phyloP scores from a whole-genome alignment of 2,329 filamentous ascomycete genomes.

The Berkeleyomyces rouxiae region DNA sequence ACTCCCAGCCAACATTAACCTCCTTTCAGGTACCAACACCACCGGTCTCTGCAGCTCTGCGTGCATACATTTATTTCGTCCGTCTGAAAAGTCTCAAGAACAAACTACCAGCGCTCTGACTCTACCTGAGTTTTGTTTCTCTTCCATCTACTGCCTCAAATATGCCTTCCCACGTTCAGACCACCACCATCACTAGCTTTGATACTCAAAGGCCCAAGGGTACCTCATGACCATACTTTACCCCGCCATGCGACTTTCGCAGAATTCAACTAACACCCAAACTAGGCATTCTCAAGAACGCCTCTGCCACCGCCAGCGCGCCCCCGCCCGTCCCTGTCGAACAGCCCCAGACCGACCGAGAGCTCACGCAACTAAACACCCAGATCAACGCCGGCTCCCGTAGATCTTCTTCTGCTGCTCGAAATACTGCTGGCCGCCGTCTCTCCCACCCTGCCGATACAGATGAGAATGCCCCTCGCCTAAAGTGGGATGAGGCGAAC shows the following conservation, averaged over 20 bases:
- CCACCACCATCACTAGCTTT: constrained; percentile 18
- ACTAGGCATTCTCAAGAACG: constrained; percentile 86
- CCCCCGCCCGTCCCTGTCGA: constrained; percentile 38
- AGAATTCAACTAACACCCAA: not conserved
- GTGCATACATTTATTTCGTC: not conserved
- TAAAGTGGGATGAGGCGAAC: constrained; percentile 98
- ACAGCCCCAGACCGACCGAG: constrained; percentile 47
- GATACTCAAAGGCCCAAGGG: constrained; percentile 30
- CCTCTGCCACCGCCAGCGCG: constrained; percentile 35
- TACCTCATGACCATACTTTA: constrained; percentile 16
- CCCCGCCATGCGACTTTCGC: not conserved
- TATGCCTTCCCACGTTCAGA: constrained; percentile 10
- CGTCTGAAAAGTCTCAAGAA: not conserved
- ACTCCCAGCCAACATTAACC: not conserved
- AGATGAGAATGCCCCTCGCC: constrained; percentile 39
- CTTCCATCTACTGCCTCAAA: not conserved
- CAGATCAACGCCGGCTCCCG: constrained; percentile 83
- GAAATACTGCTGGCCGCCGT: constrained; percentile 39
- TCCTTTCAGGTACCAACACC: not conserved
- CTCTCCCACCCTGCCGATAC: constrained; percentile 23
- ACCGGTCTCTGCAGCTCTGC: not conserved
- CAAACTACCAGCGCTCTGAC: not conserved
- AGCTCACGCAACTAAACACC: constrained; percentile 86
- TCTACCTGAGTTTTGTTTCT: not conserved
- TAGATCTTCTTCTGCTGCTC: constrained; percentile 46